Evolutionary conservation across 352 stramenopile species (phyloP).

Genomic region (Halophytophthora batemanensis): DNA sequence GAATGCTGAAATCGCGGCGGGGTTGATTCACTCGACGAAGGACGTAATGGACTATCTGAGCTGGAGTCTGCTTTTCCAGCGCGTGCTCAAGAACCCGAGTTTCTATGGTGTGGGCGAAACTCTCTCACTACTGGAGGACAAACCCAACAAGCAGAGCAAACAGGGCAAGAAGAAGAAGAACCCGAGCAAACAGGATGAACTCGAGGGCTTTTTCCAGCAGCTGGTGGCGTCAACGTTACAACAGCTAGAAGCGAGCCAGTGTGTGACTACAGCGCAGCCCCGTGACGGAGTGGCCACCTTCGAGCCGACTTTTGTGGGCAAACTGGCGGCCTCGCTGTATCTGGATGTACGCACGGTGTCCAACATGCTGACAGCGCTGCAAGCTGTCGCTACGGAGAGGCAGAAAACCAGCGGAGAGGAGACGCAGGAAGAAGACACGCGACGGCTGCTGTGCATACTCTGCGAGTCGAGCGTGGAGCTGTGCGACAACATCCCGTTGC

Average conservation of each 20-base stretch:
- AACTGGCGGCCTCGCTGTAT: slow-evolving; percentile 96
- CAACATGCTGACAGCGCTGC: slow-evolving; percentile 54
- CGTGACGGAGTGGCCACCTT: slow-evolving; percentile 36
- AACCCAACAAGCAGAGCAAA: slow-evolving; percentile 20
- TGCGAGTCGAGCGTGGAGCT: slow-evolving; percentile 90
- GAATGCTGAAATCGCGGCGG: slow-evolving; percentile 95
- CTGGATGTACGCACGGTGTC: slow-evolving; percentile 90
- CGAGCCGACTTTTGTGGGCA: slow-evolving; percentile 85
- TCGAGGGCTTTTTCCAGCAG: slow-evolving; percentile 75
- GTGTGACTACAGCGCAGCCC: slow-evolving; percentile 41
- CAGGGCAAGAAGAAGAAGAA: slow-evolving; percentile 17
- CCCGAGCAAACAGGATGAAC: slow-evolving; percentile 21
- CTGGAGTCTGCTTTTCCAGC: slow-evolving; percentile 97
- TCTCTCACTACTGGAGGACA: not conserved
- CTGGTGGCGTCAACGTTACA: slow-evolving; percentile 75
- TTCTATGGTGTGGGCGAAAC: slow-evolving; percentile 89
- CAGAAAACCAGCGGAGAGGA: not conserved
- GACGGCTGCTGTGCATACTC: slow-evolving; percentile 45
- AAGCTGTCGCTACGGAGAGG: slow-evolving; percentile 14
- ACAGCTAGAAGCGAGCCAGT: slow-evolving; percentile 86
- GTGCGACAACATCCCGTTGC: slow-evolving; percentile 91
- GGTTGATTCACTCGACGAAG: slow-evolving; percentile 79
- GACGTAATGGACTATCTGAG: slow-evolving; percentile 95
- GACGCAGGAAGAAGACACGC: slow-evolving; percentile 16
- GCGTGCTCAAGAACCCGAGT: slow-evolving; percentile 94